Evolutionary conservation across 441 rosid genomes (phyloP), one percentile per base, ranked within the genome.

Genomic region (Adansonia grandidieri): DNA sequence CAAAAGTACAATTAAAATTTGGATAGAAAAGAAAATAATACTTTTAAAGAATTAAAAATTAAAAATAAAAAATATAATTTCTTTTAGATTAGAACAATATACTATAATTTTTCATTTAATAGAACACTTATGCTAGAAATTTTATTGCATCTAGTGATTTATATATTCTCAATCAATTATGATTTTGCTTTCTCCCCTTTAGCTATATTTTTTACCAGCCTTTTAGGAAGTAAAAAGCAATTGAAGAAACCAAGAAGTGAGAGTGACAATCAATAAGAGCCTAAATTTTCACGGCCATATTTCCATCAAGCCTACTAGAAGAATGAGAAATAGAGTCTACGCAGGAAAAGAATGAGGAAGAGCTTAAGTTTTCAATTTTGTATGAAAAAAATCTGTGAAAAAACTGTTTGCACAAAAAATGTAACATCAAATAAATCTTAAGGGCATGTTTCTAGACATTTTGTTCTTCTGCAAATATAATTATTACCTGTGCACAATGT

Each of bases 401-500:
- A 14, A 22, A 22, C 6, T 5, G 14, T 1, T 11, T 17, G 50
- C 50, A 40, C 50, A 40, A 22, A 62, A 57, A 64, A 65, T 76
- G 54, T 66, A 72, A 51, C 19, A 75, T 13, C 57, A 19, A 19
- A 22, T 51, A 48, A 53, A 68, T 19, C 28, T 79, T 22, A 72
- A 74, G 73, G 22, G n/a, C 9, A 63, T 14, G 53, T 42, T 80
- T 71, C 24, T 51, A 44, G 28, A 20, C 40, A 57, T 62, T 42
- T 13, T n/a, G 58, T 58, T 75, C 71, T 76, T 65, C 77, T 17
- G 58, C 48, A 69, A 42, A 64, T 71, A 74, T 76, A 56, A 78
- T 51, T 15, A 61, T 79, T 87, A 96, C 99, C 99, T 94, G 84
- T 94, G 99, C 86, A 96, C 98, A 75, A 96, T 90, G 90, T 96